Evolutionary conservation across 1,284 basidiomycete species (phyloP), one percentile per base, ranked within the genome.

Genomic region (Ustilago vetiveriae): DNA sequence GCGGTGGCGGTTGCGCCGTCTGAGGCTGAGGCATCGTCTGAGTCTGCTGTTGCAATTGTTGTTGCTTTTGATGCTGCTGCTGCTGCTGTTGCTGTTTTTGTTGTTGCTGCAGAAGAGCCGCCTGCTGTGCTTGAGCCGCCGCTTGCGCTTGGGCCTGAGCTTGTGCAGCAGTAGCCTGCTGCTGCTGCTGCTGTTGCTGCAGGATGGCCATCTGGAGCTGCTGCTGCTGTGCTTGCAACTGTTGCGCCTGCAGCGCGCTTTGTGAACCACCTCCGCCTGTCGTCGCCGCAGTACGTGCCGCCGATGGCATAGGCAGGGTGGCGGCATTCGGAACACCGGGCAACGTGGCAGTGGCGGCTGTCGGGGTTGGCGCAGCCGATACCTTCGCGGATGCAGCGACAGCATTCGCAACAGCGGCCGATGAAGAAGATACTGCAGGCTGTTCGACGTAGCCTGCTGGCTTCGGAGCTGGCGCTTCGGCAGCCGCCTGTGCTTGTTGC

Each of bases 401-500:
- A 9, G 51, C 47, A 14, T 39, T 53, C 2, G 55, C 56, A 1
- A 56, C 52, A 4, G 66, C 59, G 11, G 50, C 23, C 11, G 52
- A 47, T 19, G 59, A 40, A 6, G 59, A 44, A 3, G 49, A 33
- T 10, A 51, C 41, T 14, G 52, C 39, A 2, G 60, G 40, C 41
- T 70, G 67, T 33, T 70, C 60, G 30, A 70, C 67, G 33, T 65
- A 70, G n/a, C 67, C 67, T 3, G 67, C 60, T 6, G 67, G 67
- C 49, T 70, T 62, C 19, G 75, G 65, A 3, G 72, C 21, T 21
- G 72, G 71, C 8, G 63, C 57, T 30, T 78, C 76, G 14, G 74
- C 73, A 2, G 77, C 78, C 19, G 75, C 72, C 36, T 79, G 73
- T 5, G 78, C 79, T 35, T 79, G 76, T 41, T 76, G 78, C 42